A percentile compares a stretch with the other conserved stretches of the same genome.
Evolutionary conservation across 1,284 basidiomycete genomes (phyloP).

Genomic region (Spongiforma sp.): DNA sequence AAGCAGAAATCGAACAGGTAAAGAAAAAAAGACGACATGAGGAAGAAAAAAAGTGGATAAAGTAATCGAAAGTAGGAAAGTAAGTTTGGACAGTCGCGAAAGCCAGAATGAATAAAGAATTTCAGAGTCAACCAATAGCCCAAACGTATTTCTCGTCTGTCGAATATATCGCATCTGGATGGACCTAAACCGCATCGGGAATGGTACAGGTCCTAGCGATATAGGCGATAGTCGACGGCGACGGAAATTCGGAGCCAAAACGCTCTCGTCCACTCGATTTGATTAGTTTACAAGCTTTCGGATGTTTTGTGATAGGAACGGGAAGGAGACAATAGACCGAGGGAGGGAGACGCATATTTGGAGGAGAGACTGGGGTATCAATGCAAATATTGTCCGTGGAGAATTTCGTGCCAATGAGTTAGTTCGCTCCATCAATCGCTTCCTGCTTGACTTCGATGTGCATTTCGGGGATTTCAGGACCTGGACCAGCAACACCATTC

Average conservation of each 20-base stretch:
- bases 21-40: conserved; percentile 18
- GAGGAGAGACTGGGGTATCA: conserved; percentile 35
- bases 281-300: conserved; percentile 37
- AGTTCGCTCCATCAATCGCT: conserved; percentile 27
- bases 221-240: conserved; percentile 8
- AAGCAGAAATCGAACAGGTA: conserved; percentile 17
- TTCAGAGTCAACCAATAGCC: conserved; percentile 64
- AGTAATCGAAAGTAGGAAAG: conserved; percentile 37
- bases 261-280: conserved; percentile 47
- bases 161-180: conserved; percentile 8
- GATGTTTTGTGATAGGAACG: conserved; percentile 29
- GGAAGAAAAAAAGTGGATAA: conserved; percentile 38
- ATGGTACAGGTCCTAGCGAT: conserved; percentile 1
- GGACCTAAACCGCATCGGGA: conserved; percentile 9
- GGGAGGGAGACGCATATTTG: conserved; percentile 31
- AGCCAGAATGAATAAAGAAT: conserved; percentile 51
- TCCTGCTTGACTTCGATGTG: conserved; percentile 31
- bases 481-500: conserved; percentile 23
- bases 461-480: conserved; percentile 33
- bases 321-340: conserved; percentile 18
- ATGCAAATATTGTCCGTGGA: conserved; percentile 34
- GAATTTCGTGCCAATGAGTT: conserved; percentile 18
- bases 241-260: conserved; percentile 44
- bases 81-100: conserved; percentile 37
- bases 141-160: conserved; percentile 44